These are phyloP conservation scores for Saccharomycopsis oosterbeekiorum DNA, from an alignment of 805 yeast genomes.

Conservation along the genomic window DNA sequence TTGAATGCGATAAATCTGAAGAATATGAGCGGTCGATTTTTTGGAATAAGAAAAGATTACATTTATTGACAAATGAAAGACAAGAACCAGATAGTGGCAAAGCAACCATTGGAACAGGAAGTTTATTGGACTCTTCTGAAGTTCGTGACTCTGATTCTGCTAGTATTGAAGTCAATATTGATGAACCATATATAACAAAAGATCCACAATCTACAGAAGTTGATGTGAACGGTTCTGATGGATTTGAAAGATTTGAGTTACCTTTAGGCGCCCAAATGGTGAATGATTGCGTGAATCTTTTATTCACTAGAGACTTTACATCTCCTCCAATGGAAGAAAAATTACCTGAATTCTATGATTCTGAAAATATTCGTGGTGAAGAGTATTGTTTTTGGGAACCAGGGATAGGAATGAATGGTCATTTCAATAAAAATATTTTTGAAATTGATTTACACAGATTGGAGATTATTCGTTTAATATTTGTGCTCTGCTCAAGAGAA, in stretches of 20 bases:
- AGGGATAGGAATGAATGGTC: slow-evolving; percentile 49
- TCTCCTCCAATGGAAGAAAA: slow-evolving; percentile 21
- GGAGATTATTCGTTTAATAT: slow-evolving; percentile 53
- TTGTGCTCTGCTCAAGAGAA: slow-evolving; percentile 51
- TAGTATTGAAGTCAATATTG: slow-evolving; percentile 5
- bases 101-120: slow-evolving; percentile 10
- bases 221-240: not conserved
- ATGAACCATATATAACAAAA: not conserved
- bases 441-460: slow-evolving; percentile 53
- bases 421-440: slow-evolving; percentile 21
- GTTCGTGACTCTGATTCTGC: slow-evolving; percentile 2
- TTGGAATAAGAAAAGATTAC: slow-evolving; percentile 4
- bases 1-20: slow-evolving; percentile 1
- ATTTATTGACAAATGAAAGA: not conserved
- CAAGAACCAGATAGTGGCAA: not conserved
- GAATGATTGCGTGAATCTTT: slow-evolving; percentile 21
- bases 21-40: slow-evolving; percentile 5
- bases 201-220: not conserved
- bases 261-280: slow-evolving; percentile 30
- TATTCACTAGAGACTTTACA: slow-evolving; percentile 49
- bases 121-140: not conserved
- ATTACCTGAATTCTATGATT: not conserved
- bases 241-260: not conserved
- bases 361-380: slow-evolving; percentile 22
- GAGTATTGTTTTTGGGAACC: slow-evolving; percentile 62